phyloP scores from a whole-genome alignment of 2,329 filamentous ascomycete genomes.

The Diaporthe sp. region DNA sequence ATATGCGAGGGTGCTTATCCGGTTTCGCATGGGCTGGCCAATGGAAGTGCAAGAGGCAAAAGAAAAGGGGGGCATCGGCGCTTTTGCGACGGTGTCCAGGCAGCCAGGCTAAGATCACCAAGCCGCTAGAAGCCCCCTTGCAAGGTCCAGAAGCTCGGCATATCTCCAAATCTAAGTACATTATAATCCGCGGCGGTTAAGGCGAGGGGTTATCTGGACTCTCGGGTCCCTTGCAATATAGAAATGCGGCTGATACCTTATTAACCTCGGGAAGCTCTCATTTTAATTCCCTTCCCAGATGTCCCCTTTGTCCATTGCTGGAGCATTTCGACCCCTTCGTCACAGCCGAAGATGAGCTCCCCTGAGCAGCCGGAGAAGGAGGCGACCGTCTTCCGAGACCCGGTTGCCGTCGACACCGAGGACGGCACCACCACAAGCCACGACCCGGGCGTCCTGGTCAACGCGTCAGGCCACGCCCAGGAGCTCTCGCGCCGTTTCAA shows the following conservation, averaged over 20 bases:
- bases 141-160: conserved; percentile 23
- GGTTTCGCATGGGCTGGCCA: conserved; percentile 4
- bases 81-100: background rate
- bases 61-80: conserved; percentile 12
- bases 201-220: background rate
- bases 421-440: background rate
- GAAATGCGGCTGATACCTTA: background rate
- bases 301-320: background rate
- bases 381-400: background rate
- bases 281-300: background rate
- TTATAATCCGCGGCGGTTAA: background rate
- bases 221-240: background rate
- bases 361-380: conserved; percentile 15
- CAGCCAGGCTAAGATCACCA: background rate
- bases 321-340: background rate
- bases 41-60: conserved; percentile 27
- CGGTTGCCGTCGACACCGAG: conserved; percentile 18
- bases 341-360: background rate
- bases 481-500: conserved; percentile 52
- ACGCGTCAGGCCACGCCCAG: conserved; percentile 54
- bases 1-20: conserved; percentile 25
- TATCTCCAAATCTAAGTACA: background rate
- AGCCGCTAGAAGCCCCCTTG: conserved; percentile 11
- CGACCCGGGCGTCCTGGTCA: conserved; percentile 39
- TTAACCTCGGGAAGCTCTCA: background rate